Evolutionary conservation across 2,329 filamentous ascomycete species (phyloP).

Genomic region (Hyphodiscus sp.): DNA sequence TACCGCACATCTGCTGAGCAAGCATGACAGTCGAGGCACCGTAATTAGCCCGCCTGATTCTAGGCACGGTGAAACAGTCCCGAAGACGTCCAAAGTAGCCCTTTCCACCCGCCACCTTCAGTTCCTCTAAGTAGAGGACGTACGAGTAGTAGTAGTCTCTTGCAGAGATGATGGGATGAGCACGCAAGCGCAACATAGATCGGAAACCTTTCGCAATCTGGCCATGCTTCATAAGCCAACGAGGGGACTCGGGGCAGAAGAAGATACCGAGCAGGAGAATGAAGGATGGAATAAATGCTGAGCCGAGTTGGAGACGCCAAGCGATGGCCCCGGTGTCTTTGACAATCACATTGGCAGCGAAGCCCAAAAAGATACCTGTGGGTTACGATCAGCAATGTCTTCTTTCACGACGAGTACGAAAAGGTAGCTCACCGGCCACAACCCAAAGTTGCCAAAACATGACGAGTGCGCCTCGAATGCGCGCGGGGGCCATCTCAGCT

Average conservation of each 20-base stretch:
- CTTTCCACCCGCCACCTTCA: not conserved
- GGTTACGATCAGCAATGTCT: not conserved
- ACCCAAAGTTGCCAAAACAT: slow-evolving; percentile 78
- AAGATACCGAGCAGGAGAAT: slow-evolving; percentile 56
- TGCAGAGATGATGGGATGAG: slow-evolving; percentile 48
- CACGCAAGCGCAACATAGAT: slow-evolving; percentile 52
- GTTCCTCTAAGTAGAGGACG: slow-evolving; percentile 36
- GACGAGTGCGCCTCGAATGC: slow-evolving; percentile 50
- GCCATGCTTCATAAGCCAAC: slow-evolving; percentile 51
- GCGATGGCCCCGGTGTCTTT: slow-evolving; percentile 54
- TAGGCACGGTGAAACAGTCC: slow-evolving; percentile 60
- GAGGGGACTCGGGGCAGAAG: slow-evolving; percentile 56
- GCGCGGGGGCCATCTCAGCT: slow-evolving; percentile 45
- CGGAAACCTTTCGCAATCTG: slow-evolving; percentile 43
- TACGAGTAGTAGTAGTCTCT: slow-evolving; percentile 54
- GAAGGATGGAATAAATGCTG: slow-evolving; percentile 53
- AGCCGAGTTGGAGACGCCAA: slow-evolving; percentile 40
- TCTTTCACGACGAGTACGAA: slow-evolving; percentile 11
- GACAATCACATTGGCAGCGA: slow-evolving; percentile 38
- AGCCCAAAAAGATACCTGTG: slow-evolving; percentile 48
- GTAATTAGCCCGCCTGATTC: slow-evolving; percentile 62
- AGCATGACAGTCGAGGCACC: slow-evolving; percentile 64
- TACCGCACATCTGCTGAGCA: slow-evolving; percentile 30
- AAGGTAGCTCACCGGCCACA: slow-evolving; percentile 22
- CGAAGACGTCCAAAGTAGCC: slow-evolving; percentile 41